Evolutionary conservation across 805 yeast genomes (phyloP).

Genomic region (Wickerhamiella sergipiensis): DNA sequence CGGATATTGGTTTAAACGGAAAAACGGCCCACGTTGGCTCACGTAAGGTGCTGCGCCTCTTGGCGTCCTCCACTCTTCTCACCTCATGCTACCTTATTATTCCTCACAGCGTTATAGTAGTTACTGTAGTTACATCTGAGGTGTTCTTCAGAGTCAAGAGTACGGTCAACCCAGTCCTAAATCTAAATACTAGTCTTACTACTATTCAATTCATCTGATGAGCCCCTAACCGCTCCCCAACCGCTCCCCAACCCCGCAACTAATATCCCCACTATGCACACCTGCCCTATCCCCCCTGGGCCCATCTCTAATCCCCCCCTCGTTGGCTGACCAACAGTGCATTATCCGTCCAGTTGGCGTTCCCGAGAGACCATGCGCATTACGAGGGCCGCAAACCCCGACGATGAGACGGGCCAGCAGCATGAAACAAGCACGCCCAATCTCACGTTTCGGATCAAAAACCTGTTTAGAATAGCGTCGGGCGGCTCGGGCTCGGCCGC

Average conservation of each 20-base stretch:
- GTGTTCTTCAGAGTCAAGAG: no score
- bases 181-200: no score
- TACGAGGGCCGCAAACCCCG: not conserved
- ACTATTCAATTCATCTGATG: no score
- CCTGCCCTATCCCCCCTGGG: not conserved
- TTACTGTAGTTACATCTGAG: no score
- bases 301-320: not conserved
- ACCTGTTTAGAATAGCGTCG: conserved; percentile 7
- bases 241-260: not conserved
- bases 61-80: no score
- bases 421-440: not conserved
- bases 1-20: no score
- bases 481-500: not conserved
- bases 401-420: not conserved
- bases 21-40: not conserved
- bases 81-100: no score
- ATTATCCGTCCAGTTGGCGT: not conserved
- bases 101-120: no score
- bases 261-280: not conserved
- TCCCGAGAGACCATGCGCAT: not conserved
- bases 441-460: conserved; percentile 7
- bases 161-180: no score
- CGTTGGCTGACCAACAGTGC: not conserved
- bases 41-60: not conserved
- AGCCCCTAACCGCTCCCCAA: no score